Percentiles rank a stretch among this genome's conserved stretches.
Evolutionary conservation across 805 yeast genomes (phyloP).

Genomic region (Pichia phayaonensis): DNA sequence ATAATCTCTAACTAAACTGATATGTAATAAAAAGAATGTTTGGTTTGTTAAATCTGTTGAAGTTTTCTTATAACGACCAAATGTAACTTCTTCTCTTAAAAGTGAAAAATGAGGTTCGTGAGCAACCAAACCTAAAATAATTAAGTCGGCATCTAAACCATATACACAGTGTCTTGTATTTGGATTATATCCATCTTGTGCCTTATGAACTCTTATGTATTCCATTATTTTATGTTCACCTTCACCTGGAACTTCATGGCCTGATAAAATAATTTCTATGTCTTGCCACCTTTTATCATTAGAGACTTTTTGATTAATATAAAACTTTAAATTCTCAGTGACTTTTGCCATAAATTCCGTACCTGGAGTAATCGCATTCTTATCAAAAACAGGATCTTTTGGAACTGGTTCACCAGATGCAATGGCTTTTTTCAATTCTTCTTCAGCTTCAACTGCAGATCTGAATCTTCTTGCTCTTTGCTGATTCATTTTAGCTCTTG

Average conservation of each 20-base stretch:
- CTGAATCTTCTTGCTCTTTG: constrained; percentile 94
- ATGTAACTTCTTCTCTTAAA: constrained; percentile 89
- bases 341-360: constrained; percentile 92
- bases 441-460: constrained; percentile 89
- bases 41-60: constrained; percentile 59
- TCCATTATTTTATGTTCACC: constrained; percentile 98
- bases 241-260: constrained; percentile 97
- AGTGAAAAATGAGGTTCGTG: constrained; percentile 96
- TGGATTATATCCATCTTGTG: constrained; percentile 66
- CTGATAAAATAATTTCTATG: constrained; percentile 70
- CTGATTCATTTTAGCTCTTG: constrained; percentile 97
- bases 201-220: constrained; percentile 69
- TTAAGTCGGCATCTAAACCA: constrained; percentile 94
- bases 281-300: constrained; percentile 84
- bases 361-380: constrained; percentile 93
- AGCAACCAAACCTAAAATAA: constrained; percentile 82
- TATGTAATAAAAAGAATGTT: constrained; percentile 73
- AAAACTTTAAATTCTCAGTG: constrained; percentile 74
- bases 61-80: constrained; percentile 44
- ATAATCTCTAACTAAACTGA: constrained; percentile 85
- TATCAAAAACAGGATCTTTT: constrained; percentile 79
- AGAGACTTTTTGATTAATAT: constrained; percentile 79
- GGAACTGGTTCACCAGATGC: constrained; percentile 69
- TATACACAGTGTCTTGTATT: constrained; percentile 89
- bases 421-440: constrained; percentile 63